These are phyloP conservation scores for Ampelocalamus luodianensis DNA, from an alignment of 176 grass and related monocot species.

Conservation along the genomic window DNA sequence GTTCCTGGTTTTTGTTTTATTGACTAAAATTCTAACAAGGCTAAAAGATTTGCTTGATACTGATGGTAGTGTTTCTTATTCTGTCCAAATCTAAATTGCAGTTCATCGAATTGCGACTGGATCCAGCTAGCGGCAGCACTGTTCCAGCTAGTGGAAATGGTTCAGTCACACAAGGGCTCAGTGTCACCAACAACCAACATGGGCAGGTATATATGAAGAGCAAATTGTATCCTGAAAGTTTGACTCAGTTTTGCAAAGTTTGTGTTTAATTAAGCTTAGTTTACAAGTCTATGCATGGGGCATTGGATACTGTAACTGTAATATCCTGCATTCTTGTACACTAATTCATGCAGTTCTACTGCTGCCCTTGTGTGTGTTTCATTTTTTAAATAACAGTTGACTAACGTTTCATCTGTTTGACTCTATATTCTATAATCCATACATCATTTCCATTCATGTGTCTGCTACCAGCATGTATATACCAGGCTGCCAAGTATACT, in stretches of 20 bases:
- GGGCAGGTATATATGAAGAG: too few relatives aligned
- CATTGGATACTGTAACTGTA: not conserved
- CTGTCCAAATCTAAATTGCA: too few relatives aligned
- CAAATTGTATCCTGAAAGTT: not conserved
- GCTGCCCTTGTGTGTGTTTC: not conserved
- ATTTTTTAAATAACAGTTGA: not conserved
- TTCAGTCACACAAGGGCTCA: too few relatives aligned
- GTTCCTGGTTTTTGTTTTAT: not conserved
- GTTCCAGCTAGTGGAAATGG: too few relatives aligned
- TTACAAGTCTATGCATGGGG: not conserved
- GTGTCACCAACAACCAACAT: too few relatives aligned
- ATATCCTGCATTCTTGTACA: not conserved
- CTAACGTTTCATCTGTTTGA: not conserved
- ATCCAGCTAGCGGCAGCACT: too few relatives aligned
- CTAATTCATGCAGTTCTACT: not conserved
- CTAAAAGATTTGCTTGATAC: constrained; percentile 18
- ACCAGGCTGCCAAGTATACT: not conserved
- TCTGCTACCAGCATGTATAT: not conserved
- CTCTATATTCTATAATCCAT: not conserved
- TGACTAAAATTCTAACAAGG: constrained; percentile 9
- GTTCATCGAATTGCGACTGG: too few relatives aligned
- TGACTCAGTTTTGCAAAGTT: not conserved
- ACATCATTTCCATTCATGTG: constrained; percentile 11
- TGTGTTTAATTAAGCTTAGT: not conserved
- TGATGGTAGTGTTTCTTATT: constrained; percentile 26